Percentiles rank a stretch among this genome's conserved stretches.
Conservation (phyloP, 129 eudicot species). For the Daucus carota region DH1_v3.0 NC_030388.2:30590501-30591000, state of each 20-base stretch:
- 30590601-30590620: slow-evolving; percentile 56
- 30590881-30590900: slow-evolving; percentile 66
- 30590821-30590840: slow-evolving; percentile 60
- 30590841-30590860: slow-evolving; percentile 47
- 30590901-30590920: slow-evolving; percentile 49
- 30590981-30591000: slow-evolving; percentile 21
- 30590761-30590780: slow-evolving; percentile 70
- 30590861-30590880: slow-evolving; percentile 64
- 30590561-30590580: slow-evolving; percentile 64
- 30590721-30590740: slow-evolving; percentile 83
- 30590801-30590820: slow-evolving; percentile 33
- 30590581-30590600: slow-evolving; percentile 50
- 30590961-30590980: slow-evolving; percentile 61
- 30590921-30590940: slow-evolving; percentile 83
- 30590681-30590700: slow-evolving; percentile 41
- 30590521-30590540: too few relatives aligned
- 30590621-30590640: slow-evolving; percentile 67
- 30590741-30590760: slow-evolving; percentile 82
- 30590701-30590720: slow-evolving; percentile 81
- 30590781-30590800: slow-evolving; percentile 50
- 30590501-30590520: too few relatives aligned
- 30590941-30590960: slow-evolving; percentile 50
- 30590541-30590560: slow-evolving; percentile 68
- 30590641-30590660: slow-evolving; percentile 35
- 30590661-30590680: slow-evolving; percentile 54